These are phyloP conservation scores for Naganishia cerealis DNA, from an alignment of 1,284 basidiomycete genomes.

Conservation along the genomic window DNA sequence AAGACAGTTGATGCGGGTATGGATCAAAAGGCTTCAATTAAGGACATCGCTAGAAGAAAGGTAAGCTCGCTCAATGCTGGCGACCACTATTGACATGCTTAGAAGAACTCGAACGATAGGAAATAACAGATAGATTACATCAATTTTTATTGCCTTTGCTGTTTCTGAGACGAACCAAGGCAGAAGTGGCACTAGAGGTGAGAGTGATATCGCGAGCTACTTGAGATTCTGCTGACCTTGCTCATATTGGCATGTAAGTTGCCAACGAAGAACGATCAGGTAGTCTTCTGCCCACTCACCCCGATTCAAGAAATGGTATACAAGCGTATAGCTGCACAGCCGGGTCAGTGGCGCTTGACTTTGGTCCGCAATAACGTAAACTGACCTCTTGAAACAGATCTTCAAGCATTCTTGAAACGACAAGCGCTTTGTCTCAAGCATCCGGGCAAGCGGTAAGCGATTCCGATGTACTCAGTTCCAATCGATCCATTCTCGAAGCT, in stretches of 20 bases:
- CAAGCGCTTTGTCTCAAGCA: constrained; percentile 55
- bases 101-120: not conserved
- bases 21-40: constrained; percentile 49
- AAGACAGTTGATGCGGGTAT: constrained; percentile 54
- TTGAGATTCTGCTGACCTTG: constrained; percentile 51
- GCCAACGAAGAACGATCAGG: constrained; percentile 56
- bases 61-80: constrained; percentile 38
- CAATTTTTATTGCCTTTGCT: constrained; percentile 54
- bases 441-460: constrained; percentile 38
- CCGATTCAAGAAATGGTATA: constrained; percentile 54
- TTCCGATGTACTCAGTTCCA: not conserved
- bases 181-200: constrained; percentile 53
- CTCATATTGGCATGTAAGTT: constrained; percentile 42
- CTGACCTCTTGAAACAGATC: constrained; percentile 39
- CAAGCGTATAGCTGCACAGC: constrained; percentile 40
- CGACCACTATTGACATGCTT: not conserved
- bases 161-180: constrained; percentile 56
- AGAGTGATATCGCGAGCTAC: constrained; percentile 41
- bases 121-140: constrained; percentile 15
- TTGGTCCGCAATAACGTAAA: not conserved
- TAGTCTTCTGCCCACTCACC: constrained; percentile 58
- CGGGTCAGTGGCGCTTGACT: not conserved
- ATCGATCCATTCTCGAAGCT: not conserved
- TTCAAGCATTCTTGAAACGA: constrained; percentile 50
- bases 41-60: constrained; percentile 48